Base-by-base conservation (phyloP, 225 moss, liverwort and hornwort species). In the Marchantia paleacea region DNA sequence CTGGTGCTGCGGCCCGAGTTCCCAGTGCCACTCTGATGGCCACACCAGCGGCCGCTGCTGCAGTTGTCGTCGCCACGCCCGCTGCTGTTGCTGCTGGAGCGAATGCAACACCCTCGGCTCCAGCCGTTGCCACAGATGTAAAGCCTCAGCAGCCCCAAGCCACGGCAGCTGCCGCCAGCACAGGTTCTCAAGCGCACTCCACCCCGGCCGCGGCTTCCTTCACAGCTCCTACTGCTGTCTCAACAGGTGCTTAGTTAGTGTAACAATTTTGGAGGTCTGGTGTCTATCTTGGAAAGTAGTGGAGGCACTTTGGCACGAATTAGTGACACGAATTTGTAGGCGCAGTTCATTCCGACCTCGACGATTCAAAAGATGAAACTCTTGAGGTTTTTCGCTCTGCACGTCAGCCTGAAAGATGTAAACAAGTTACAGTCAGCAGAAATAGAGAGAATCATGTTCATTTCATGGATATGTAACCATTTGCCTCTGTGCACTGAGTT, bases 201-300 rank as follows among this genome's bases (percentile, higher is more conserved):
- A 50, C 78, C 15, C 24, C 78, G 64, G 53, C 64, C 16, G 30
- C 75, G 20, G 29, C 55, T 18, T 4, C 55, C 30, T 55, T 51
- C 24, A 12, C 75, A 47, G 65, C 64, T 66, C 78, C 78, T 5
- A 52, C 78, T 26, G 64, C 50, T 63, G 64, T 52, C 8, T 19
- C 49, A 51, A 78, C 78, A 26, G 78, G 78, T 50, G 78, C 78
- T 52, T 78, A 78, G 78, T 11, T 65, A 25, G 75, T 70, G 73
- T 78, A 26, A 48, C 49, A 78, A 49, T 65, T 78, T 65, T 51
- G 78, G 63, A 48, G 49, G 65, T 25, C 26, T 25, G n/a, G 64
- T 78, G 64, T 65, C 61, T n/a, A 51, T 76, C 15, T 31, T 76
- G 61, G 31, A 76, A 58, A 31, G 31, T 61, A 76, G 61, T 29